Evolutionary conservation across 2,329 filamentous ascomycete species (phyloP), one percentile per base, ranked within the genome.

Genomic region (Penicillium sp.): DNA sequence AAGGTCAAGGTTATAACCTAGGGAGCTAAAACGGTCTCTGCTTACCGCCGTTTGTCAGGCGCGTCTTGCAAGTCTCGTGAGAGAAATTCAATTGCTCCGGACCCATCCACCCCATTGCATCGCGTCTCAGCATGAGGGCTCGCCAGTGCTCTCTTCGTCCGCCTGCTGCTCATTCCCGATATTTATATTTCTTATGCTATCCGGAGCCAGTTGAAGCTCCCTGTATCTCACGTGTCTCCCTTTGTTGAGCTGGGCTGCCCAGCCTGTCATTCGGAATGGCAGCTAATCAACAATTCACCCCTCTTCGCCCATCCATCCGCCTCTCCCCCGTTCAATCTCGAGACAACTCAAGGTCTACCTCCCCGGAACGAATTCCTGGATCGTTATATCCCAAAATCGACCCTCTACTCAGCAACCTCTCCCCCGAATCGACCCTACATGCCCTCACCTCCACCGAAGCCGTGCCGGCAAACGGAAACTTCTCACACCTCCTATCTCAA

Each of bases 351-450:
- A 68, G 65, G 25, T 71, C 73, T 46, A 67, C 69, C n/a, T 71
- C 74, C 25, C 68, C 75, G 15, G 71, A 73, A 22, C 70, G 74
- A 55, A 71, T 64, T 54, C 62, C 67, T 18, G 63, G 68, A 18
- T 71, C 75, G 14, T 62, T 71, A 43, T 71, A 72, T 47, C 67
- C 73, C 54, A 70, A 75, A 37, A 64, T 75, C 37, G 77, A 80
- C 51, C 78, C 77, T 51, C 68, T 84, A 8, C 75, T 83, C 41
- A 77, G 76, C 54, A 80, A 80, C 53, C 72, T 84, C 0, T 83
- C 82, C 12, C 81, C 82, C 7, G 78, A 82, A 55, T 77, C 79
- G 18, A 84, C 81, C 6, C 67, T 84, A 12, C 71, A 77, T 57
- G 80, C 81, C 25, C 77, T 84, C 27, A 72, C 75, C 35, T 71